Conservation (phyloP, 352 stramenopile species). For the Phytophthora sp. region DNA sequence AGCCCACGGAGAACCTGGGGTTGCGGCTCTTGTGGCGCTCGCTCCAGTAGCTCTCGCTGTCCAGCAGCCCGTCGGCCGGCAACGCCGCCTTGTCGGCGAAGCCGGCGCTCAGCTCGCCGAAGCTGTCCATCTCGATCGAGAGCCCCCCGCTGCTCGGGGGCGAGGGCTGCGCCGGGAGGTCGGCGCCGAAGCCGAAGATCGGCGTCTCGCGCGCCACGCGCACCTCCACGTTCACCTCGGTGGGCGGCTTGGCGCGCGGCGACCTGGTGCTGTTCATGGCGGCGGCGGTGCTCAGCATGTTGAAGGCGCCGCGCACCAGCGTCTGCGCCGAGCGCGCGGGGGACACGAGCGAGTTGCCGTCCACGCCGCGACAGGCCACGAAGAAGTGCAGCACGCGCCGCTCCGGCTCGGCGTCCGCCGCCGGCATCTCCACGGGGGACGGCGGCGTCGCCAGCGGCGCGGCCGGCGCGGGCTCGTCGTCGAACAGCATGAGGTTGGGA, state of each 20-base stretch:
- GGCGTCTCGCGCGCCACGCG: slow-evolving; percentile 59
- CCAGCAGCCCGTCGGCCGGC: slow-evolving; percentile 34
- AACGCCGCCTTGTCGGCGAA: slow-evolving; percentile 17
- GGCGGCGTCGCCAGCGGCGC: neutral
- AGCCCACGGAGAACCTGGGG: slow-evolving; percentile 74
- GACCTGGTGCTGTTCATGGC: slow-evolving; percentile 47
- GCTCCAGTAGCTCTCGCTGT: slow-evolving; percentile 73
- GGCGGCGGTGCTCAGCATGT: slow-evolving; percentile 57
- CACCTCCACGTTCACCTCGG: slow-evolving; percentile 76
- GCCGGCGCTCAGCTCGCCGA: slow-evolving; percentile 4
- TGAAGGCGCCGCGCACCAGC: slow-evolving; percentile 75
- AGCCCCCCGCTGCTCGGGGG: neutral
- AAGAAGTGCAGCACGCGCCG: slow-evolving; percentile 65
- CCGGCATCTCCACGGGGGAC: slow-evolving; percentile 3
- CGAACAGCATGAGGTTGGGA: slow-evolving; percentile 56
- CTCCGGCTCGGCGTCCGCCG: slow-evolving; percentile 2
- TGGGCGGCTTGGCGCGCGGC: slow-evolving; percentile 50
- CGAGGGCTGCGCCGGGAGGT: neutral
- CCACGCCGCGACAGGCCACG: slow-evolving; percentile 64
- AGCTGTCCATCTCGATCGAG: slow-evolving; percentile 20
- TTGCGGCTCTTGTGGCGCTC: slow-evolving; percentile 68
- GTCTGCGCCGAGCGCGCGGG: slow-evolving; percentile 69
- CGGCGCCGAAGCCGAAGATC: slow-evolving; percentile 27
- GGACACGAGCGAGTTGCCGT: slow-evolving; percentile 58
- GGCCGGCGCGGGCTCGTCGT: slow-evolving; percentile 32